Base-by-base conservation (phyloP, 2,329 filamentous ascomycete species). In the Diaporthe sp. region DNA sequence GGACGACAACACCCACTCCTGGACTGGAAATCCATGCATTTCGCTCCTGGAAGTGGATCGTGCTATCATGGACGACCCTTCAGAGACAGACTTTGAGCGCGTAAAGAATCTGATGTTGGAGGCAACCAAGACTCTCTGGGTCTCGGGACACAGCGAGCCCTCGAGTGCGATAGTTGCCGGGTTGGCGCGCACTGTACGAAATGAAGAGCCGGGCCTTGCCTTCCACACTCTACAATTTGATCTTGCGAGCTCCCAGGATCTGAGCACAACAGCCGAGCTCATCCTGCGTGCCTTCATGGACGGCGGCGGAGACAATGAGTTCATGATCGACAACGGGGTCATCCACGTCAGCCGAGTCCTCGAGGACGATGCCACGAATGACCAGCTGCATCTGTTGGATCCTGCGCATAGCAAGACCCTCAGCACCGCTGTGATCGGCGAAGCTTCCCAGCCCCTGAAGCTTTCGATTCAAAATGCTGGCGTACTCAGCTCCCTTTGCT, bases 381-480 rank as follows among this genome's bases (percentile, higher is more conserved):
- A 57, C 13, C 8, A 57, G 53, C 53, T 57, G 10, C 28, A 57
- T 57, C 9, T 57, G 15, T 20, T 57, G 53, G 53, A 57, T 34
- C 53, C 53, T 28, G 15, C 34, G 17, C 53, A 57, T 22, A 57
- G 25, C 53, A 57, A 57, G 28, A 34, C 53, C 22, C 25, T 57
- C 53, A 57, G 53, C 53, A 57, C 53, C 53, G 28, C 53, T 28
- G 28, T 34, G 4, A 9, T 57, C 34, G 53, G 53, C 28, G 12
- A 57, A 57, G 34, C 53, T 57, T 3, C 25, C 15, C 53, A 57
- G 28, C 53, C 53, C 28, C 4, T 57, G 28, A 57, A 57, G 53
- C 53, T 57, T 34, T 57, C 53, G 6, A 57, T 57, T 20, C 53
- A 57, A 34, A 57, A 57, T 57, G 53, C 53, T 57, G 53, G 53